Percentiles rank a stretch among this genome's conserved stretches.
These are phyloP conservation scores for Apiospora arundinis DNA, from an alignment of 2,329 filamentous ascomycete species.

Conservation along the genomic window DNA sequence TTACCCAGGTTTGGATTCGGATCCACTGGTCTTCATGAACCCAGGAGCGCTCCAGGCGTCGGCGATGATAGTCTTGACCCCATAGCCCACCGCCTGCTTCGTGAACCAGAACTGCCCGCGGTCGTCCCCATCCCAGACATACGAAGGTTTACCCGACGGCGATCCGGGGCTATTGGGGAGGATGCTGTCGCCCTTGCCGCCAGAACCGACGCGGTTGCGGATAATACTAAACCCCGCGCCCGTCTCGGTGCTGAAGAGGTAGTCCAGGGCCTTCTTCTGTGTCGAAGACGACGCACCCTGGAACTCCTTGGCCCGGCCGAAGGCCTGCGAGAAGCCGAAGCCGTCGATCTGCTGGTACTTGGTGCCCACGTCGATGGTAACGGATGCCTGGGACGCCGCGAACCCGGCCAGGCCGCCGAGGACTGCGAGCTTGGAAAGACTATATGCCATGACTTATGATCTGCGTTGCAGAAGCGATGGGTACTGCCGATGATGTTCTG, in stretches of 20 bases:
- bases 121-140: constrained; percentile 54
- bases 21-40: constrained; percentile 54
- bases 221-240: constrained; percentile 58
- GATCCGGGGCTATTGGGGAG: constrained; percentile 51
- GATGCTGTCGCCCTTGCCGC: constrained; percentile 43
- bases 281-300: constrained; percentile 40
- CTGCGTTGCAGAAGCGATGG: neutral
- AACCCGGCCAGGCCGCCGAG: neutral
- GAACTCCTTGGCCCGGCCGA: constrained; percentile 49
- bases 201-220: constrained; percentile 54
- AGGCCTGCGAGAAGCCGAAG: constrained; percentile 57
- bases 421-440: neutral
- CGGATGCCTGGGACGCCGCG: constrained; percentile 31
- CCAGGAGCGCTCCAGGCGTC: constrained; percentile 55
- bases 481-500: neutral
- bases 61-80: constrained; percentile 47
- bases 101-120: constrained; percentile 58
- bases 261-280: constrained; percentile 48
- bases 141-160: constrained; percentile 47
- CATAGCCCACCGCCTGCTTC: constrained; percentile 52
- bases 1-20: constrained; percentile 37
- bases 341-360: constrained; percentile 50
- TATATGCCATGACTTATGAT: neutral
- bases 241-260: constrained; percentile 50
- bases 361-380: constrained; percentile 38